Evolutionary conservation across 306 rosid species (phyloP).

Genomic region (Inga oerstediana): DNA sequence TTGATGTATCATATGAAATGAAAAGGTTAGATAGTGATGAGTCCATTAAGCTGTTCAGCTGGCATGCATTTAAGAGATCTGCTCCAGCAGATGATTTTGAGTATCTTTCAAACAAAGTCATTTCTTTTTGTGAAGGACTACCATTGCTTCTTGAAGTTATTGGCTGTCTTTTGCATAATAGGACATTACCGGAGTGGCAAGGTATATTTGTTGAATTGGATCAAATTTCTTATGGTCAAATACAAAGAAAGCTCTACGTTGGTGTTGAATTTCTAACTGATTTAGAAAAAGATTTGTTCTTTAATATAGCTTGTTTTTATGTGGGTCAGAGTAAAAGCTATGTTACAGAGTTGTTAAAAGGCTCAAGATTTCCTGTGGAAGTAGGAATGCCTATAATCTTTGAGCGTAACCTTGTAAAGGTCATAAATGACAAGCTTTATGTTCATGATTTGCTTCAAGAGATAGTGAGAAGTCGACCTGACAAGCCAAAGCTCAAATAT

Average conservation of each 20-base stretch:
- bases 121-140: background rate
- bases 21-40: background rate
- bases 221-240: background rate
- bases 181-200: background rate
- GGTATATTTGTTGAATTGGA: background rate
- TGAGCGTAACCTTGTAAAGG: constrained; percentile 1
- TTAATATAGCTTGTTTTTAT: constrained; percentile 1
- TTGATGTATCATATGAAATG: background rate
- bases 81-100: background rate
- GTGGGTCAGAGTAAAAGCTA: background rate
- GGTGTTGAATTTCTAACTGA: background rate
- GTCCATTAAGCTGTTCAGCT: background rate
- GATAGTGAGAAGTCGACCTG: background rate
- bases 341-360: background rate
- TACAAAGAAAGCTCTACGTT: background rate
- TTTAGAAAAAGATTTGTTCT: background rate
- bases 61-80: constrained; percentile 5
- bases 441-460: constrained; percentile 3
- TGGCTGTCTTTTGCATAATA: background rate
- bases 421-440: background rate
- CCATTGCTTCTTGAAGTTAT: constrained; percentile 3
- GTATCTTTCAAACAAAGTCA: background rate
- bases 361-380: background rate
- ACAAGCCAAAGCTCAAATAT: background rate
- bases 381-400: background rate